Evolutionary conservation across 2,329 filamentous ascomycete species (phyloP).

Genomic region (Phaeosphaeria sp.): DNA sequence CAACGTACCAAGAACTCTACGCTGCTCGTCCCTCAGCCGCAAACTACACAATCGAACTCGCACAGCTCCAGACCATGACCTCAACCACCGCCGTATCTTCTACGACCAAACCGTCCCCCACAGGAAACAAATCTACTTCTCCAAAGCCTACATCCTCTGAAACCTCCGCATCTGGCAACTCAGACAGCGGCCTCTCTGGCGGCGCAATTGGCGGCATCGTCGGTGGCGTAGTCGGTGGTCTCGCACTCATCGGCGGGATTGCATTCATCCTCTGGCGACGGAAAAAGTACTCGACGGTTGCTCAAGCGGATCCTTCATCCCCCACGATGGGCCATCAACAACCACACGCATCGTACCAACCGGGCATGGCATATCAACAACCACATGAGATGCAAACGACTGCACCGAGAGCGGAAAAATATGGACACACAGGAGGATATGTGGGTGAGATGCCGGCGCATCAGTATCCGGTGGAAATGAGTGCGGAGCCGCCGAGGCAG

Average conservation of each 20-base stretch:
- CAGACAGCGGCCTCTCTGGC: conserved; percentile 7
- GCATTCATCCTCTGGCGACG: conserved; percentile 17
- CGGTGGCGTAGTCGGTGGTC: conserved; percentile 22
- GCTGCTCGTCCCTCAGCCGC: conserved; percentile 18
- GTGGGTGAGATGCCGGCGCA: not conserved
- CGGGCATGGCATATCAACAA: not conserved
- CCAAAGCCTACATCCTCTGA: not conserved
- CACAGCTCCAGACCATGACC: conserved; percentile 4
- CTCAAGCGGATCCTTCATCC: not conserved
- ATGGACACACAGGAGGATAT: not conserved
- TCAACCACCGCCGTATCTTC: not conserved
- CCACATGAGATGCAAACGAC: not conserved
- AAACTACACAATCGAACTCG: conserved; percentile 12
- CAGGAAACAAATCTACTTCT: conserved; percentile 1
- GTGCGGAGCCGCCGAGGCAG: not conserved
- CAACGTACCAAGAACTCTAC: conserved; percentile 23
- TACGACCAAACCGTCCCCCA: not conserved
- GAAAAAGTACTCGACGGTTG: not conserved
- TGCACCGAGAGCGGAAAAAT: not conserved
- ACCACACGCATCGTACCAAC: not conserved
- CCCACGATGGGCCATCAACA: not conserved
- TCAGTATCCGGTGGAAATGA: not conserved
- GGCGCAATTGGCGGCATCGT: conserved; percentile 30
- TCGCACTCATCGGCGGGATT: conserved; percentile 22
- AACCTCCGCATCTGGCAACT: not conserved